Evolutionary conservation across 495 filamentous ascomycete genomes (phyloP).

Genomic region (Bathelium albidoporum): DNA sequence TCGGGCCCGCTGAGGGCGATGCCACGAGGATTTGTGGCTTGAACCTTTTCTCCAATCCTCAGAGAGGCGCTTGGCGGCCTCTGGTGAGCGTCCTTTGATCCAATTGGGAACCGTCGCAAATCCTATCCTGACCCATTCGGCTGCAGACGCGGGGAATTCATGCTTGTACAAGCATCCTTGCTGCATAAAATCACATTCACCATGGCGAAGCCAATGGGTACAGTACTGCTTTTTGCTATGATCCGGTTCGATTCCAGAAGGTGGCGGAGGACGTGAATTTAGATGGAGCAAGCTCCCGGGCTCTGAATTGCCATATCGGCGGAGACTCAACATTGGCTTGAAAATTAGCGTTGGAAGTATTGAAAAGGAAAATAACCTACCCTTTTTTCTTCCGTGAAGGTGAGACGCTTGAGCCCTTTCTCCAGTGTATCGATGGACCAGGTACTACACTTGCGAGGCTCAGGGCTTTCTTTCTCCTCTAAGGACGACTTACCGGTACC

Average conservation of each 20-base stretch:
- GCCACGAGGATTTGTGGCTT: not conserved
- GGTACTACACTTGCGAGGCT: not conserved
- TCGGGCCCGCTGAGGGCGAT: not conserved
- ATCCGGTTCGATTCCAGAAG: constrained; percentile 26
- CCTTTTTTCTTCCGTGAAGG: not conserved
- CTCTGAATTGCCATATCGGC: not conserved
- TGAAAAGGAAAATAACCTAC: not conserved
- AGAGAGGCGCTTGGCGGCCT: not conserved
- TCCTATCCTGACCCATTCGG: constrained; percentile 53
- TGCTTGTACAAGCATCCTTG: constrained; percentile 82
- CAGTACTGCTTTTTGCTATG: constrained; percentile 61
- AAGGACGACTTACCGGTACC: too few relatives aligned
- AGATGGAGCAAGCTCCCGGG: not conserved
- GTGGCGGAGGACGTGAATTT: constrained; percentile 11
- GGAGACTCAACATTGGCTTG: not conserved
- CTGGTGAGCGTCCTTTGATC: constrained; percentile 38
- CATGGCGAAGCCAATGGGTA: constrained; percentile 76
- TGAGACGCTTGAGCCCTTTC: not conserved
- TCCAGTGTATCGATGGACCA: not conserved
- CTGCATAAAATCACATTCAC: constrained; percentile 73
- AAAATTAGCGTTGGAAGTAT: not conserved
- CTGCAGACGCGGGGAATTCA: constrained; percentile 61
- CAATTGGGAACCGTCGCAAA: constrained; percentile 45
- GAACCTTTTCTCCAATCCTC: not conserved
- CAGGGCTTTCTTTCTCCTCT: too few relatives aligned